Percentiles rank a stretch among this genome's conserved stretches.
phyloP scores from a whole-genome alignment of 2,329 filamentous ascomycete genomes.

The Alternaria panax region DNA sequence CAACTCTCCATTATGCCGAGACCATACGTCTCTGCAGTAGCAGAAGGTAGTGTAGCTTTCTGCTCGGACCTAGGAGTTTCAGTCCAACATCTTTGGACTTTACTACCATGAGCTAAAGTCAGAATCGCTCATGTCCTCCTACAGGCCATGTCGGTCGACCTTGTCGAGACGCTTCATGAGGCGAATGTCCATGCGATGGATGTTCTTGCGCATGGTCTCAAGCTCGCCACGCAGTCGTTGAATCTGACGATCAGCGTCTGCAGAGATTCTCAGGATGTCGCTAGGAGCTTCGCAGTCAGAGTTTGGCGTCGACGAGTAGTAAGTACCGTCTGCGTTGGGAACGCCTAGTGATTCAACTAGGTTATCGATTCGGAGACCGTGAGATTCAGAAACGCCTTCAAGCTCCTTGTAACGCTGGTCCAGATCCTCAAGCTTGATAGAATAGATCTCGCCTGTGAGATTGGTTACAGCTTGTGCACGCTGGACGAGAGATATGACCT shows the following conservation, averaged over 20 bases:
- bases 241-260: slow-evolving; percentile 8
- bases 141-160: slow-evolving; percentile 5
- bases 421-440: slow-evolving; percentile 16
- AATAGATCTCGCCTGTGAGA: slow-evolving; percentile 17
- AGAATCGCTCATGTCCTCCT: neutral
- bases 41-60: neutral
- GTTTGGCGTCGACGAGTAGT: slow-evolving; percentile 10
- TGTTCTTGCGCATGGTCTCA: slow-evolving; percentile 22
- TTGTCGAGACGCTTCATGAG: slow-evolving; percentile 24
- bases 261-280: neutral
- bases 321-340: slow-evolving; percentile 31
- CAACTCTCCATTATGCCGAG: neutral
- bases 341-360: slow-evolving; percentile 34
- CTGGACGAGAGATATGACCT: slow-evolving; percentile 15
- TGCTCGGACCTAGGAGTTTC: neutral
- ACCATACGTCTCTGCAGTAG: neutral
- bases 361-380: slow-evolving; percentile 30
- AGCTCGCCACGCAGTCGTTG: slow-evolving; percentile 20
- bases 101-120: neutral
- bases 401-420: slow-evolving; percentile 13
- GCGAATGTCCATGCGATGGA: slow-evolving; percentile 29
- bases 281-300: neutral
- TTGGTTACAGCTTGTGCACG: slow-evolving; percentile 18
- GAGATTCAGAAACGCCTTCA: slow-evolving; percentile 8
- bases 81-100: neutral